Conservation (phyloP, 805 yeast genomes). For the Ogataea paraovalis region DNA sequence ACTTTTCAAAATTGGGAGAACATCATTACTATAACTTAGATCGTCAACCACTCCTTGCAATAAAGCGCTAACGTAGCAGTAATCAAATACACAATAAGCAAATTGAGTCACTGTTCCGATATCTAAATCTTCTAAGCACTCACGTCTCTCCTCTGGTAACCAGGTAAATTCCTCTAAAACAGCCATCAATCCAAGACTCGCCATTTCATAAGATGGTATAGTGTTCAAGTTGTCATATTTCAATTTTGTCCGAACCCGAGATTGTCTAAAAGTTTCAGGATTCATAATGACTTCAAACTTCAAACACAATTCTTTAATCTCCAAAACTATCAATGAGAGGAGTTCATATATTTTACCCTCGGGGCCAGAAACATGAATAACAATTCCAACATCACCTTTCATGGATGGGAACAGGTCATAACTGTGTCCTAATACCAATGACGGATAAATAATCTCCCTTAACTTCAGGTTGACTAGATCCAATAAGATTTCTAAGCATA, state of each 20-base stretch:
- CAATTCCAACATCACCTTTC: constrained; percentile 51
- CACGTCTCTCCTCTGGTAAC: constrained; percentile 50
- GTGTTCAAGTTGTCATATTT: constrained; percentile 42
- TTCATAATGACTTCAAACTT: constrained; percentile 11
- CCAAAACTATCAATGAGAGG: constrained; percentile 31
- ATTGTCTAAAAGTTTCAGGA: constrained; percentile 39
- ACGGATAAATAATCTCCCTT: constrained; percentile 43
- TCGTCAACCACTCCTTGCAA: constrained; percentile 47
- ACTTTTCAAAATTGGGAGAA: constrained; percentile 10
- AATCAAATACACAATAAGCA: constrained; percentile 25
- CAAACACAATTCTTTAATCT: constrained; percentile 24
- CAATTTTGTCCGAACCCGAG: constrained; percentile 44
- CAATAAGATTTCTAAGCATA: constrained; percentile 50
- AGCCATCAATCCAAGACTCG: constrained; percentile 46
- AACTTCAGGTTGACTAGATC: constrained; percentile 43
- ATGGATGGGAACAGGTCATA: constrained; percentile 55
- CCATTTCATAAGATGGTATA: constrained; percentile 43
- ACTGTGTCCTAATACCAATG: constrained; percentile 50
- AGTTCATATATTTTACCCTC: constrained; percentile 35
- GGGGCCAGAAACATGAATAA: constrained; percentile 54
- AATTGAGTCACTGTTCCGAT: constrained; percentile 32
- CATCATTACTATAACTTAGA: not conserved
- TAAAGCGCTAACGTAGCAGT: constrained; percentile 37
- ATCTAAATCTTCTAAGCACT: constrained; percentile 50
- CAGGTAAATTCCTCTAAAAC: constrained; percentile 55